phyloP scores from a whole-genome alignment of 116 monocot species.

The Zostera marina region DNA sequence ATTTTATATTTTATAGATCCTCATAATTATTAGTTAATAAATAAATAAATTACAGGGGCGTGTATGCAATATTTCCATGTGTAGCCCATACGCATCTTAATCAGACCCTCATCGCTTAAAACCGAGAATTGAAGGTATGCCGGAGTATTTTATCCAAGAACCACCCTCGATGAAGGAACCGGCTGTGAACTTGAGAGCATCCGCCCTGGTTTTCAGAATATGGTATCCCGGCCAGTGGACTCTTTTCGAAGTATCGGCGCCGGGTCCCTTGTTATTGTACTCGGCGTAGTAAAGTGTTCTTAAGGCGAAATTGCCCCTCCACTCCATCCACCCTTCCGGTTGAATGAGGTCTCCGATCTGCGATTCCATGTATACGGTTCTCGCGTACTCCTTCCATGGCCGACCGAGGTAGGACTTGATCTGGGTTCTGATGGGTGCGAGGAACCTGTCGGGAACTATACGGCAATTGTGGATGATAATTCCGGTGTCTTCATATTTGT shows the following conservation, averaged over 20 bases:
- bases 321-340: slow-evolving; percentile 54
- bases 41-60: not conserved
- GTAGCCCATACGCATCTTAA: not conserved
- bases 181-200: slow-evolving; percentile 33
- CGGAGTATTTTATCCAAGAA: slow-evolving; percentile 29
- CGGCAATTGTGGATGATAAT: slow-evolving; percentile 77
- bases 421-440: slow-evolving; percentile 29
- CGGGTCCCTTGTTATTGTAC: slow-evolving; percentile 61
- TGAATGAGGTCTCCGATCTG: slow-evolving; percentile 54
- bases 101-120: slow-evolving; percentile 15
- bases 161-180: slow-evolving; percentile 18
- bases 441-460: slow-evolving; percentile 43
- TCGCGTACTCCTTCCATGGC: slow-evolving; percentile 78
- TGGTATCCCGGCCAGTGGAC: slow-evolving; percentile 41
- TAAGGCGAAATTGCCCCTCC: slow-evolving; percentile 30
- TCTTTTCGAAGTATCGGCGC: slow-evolving; percentile 26
- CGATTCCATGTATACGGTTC: slow-evolving; percentile 69
- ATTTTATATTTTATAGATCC: too few species aligned
- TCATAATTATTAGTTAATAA: too few species aligned
- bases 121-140: slow-evolving; percentile 14
- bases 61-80: not conserved
- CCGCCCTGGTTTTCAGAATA: slow-evolving; percentile 21
- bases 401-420: slow-evolving; percentile 60
- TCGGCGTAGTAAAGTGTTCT: slow-evolving; percentile 67
- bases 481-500: slow-evolving; percentile 22